Evolutionary conservation across 306 rosid species (phyloP).

Genomic region (Rubus parviflorus): DNA sequence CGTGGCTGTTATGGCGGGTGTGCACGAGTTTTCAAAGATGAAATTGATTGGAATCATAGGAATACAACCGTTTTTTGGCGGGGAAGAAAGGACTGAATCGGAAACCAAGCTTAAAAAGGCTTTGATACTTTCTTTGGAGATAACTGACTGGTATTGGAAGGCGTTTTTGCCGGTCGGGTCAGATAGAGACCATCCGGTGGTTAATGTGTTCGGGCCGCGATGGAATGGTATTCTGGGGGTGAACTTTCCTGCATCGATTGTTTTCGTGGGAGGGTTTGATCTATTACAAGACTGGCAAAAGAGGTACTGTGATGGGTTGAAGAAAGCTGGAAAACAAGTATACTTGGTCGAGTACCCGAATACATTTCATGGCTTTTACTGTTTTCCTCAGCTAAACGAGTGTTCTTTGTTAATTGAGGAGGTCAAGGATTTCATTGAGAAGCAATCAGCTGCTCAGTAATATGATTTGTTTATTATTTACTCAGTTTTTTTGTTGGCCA

Average conservation of each 20-base stretch:
- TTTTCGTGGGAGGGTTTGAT: conserved; percentile 26
- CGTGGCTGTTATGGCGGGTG: neutral
- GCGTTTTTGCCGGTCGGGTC: neutral
- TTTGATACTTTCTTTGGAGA: neutral
- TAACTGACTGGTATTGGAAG: neutral
- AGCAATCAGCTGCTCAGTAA: neutral
- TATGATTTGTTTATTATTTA: neutral
- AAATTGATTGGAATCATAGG: neutral
- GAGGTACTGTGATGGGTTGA: conserved; percentile 23
- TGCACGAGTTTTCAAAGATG: neutral
- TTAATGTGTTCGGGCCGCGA: neutral
- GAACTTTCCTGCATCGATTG: conserved; percentile 27
- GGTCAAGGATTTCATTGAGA: conserved; percentile 26
- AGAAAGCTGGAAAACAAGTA: conserved; percentile 24
- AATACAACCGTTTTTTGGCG: neutral
- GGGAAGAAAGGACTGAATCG: neutral
- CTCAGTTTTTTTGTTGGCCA: neutral
- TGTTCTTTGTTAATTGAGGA: neutral
- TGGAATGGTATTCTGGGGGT: neutral
- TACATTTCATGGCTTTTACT: conserved; percentile 29
- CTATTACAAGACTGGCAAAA: conserved; percentile 27
- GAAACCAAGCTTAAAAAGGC: neutral
- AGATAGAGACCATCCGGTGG: neutral
- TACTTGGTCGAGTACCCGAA: conserved; percentile 26
- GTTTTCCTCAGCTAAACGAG: conserved; percentile 10